Evolutionary conservation across 306 rosid species (phyloP), one percentile per base, ranked within the genome.

Genomic region (Quercus wislizeni): DNA sequence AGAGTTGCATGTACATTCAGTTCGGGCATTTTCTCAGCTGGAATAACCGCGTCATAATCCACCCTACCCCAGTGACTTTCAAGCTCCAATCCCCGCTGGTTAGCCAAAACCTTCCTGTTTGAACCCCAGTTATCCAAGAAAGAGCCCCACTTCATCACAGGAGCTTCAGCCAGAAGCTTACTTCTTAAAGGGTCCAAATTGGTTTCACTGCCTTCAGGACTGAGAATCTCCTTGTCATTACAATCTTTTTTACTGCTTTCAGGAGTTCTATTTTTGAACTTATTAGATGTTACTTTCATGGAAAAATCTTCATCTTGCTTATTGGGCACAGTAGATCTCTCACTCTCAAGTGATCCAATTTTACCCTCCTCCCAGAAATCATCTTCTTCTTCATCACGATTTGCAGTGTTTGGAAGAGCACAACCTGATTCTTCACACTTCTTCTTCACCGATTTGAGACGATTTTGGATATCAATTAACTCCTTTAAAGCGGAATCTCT

Each of bases 31-130:
- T 91, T 95, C 75, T 92, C 97, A 8, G 93, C 91, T 54, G 98
- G 97, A 81, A 95, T 88, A 74, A 90, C 90, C 49, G 92, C 96
- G 77, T 91, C 93, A 54, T 78, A 83, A 55, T 95, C 98, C 78
- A 95, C 98, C 86, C 99, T 90, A 33, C 99, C 99, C 99, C 98
- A 95, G 79, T 95, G 99, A 81, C 89, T 88, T 68, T 92, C 97
- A 83, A 95, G 87, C 82, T 95, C 99, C 86, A 95, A 83, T 6
- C 99, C 99, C 62, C 98, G 85, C 63, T 93, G 99, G 86, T 95
- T 95, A 74, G 98, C 93, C 74, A 93, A 81, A 54, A 81, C 83
- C 82, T 88, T 86, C 86, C 85, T 89, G 46, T 80, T 79, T 12
- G 85, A 89, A 79, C 84, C 89, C 92, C 91, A 89, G 51, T 69